Percentiles rank a stretch among this genome's conserved stretches.
Conservation (phyloP, 1,139 yeast genomes). For the Pichia sp. region DNA sequence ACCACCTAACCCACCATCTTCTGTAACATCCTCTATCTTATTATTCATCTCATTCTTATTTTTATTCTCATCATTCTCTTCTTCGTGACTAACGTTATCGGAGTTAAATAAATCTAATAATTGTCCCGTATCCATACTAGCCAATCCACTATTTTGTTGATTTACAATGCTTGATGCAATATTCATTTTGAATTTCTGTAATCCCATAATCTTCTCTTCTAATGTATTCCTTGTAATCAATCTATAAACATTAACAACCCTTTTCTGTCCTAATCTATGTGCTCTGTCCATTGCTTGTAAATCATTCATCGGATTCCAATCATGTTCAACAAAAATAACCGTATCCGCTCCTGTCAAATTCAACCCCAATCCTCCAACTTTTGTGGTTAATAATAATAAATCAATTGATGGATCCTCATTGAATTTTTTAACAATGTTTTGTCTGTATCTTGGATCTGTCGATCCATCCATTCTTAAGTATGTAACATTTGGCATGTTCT, state of each 20-base stretch:
- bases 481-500: conserved; percentile 83
- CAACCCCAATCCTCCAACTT: conserved; percentile 96
- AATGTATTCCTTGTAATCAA: conserved; percentile 85
- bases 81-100: conserved; percentile 35
- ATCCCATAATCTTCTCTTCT: conserved; percentile 97
- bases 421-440: conserved; percentile 83
- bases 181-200: conserved; percentile 95
- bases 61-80: not conserved
- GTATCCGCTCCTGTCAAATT: conserved; percentile 98
- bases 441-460: conserved; percentile 89
- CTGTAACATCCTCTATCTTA: conserved; percentile 37
- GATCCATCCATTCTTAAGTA: conserved; percentile 94
- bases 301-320: conserved; percentile 99
- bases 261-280: conserved; percentile 93
- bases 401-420: conserved; percentile 97
- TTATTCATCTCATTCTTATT: conserved; percentile 18
- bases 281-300: conserved; percentile 99
- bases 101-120: conserved; percentile 82
- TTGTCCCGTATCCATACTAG: conserved; percentile 96
- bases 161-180: conserved; percentile 94
- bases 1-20: conserved; percentile 55
- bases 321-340: conserved; percentile 96
- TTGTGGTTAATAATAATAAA: conserved; percentile 83
- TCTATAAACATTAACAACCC: conserved; percentile 76
- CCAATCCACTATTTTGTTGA: conserved; percentile 91